phyloP scores from a whole-genome alignment of 371 early-diverging fungal species.

The Catenaria anguillulae region DNA sequence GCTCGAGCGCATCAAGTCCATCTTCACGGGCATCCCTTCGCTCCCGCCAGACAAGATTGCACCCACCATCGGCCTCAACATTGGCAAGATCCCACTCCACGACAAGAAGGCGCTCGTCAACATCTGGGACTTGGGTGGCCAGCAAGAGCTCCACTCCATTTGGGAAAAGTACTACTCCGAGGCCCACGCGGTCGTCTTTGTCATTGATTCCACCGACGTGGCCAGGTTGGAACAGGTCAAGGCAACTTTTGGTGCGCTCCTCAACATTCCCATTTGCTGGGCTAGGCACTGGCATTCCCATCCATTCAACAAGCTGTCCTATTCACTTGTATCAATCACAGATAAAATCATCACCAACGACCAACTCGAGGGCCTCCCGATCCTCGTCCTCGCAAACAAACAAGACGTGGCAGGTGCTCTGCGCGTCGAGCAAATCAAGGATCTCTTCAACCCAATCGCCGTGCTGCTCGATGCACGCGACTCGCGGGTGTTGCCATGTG shows the following conservation, averaged over 20 bases:
- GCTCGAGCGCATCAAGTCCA: conserved; percentile 65
- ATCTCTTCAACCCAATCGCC: conserved; percentile 78
- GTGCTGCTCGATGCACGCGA: conserved; percentile 47
- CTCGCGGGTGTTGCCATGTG: conserved; percentile 22
- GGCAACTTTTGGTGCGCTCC: not conserved
- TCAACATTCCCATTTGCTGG: not conserved
- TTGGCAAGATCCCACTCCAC: conserved; percentile 57
- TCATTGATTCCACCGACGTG: conserved; percentile 70
- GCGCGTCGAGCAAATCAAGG: conserved; percentile 72
- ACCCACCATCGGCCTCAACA: conserved; percentile 90
- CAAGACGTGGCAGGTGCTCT: conserved; percentile 63
- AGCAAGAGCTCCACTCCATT: conserved; percentile 65
- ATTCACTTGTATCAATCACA: no score
- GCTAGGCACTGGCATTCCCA: not conserved
- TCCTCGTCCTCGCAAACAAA: conserved; percentile 88
- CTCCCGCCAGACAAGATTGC: conserved; percentile 76
- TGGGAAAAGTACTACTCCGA: conserved; percentile 92
- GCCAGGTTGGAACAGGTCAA: conserved; percentile 42
- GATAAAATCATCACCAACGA: conserved; percentile 59
- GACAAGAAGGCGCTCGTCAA: conserved; percentile 51
- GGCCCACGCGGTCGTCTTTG: conserved; percentile 84
- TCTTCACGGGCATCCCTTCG: conserved; percentile 48
- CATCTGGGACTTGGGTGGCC: conserved; percentile 93
- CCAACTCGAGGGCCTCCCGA: conserved; percentile 68
- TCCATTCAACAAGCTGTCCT: no score